phyloP scores from a whole-genome alignment of 129 eudicot species.

The Sambucus nigra region DNA sequence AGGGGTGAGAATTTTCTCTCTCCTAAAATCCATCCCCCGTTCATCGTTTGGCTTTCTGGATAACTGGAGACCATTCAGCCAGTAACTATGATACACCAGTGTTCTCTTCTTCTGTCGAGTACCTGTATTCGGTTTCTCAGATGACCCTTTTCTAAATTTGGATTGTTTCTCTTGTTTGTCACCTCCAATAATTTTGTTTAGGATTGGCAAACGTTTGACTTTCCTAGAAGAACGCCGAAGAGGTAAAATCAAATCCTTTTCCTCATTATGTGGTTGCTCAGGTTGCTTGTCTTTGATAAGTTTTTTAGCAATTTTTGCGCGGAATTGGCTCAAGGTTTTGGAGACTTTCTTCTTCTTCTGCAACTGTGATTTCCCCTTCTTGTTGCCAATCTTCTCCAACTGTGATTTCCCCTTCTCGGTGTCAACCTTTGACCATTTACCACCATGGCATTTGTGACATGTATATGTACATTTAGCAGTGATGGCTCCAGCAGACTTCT shows the following conservation, averaged over 20 bases:
- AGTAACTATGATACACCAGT: constrained; percentile 28
- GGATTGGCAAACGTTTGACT: constrained; percentile 28
- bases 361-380: constrained; percentile 24
- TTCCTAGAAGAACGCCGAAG: constrained; percentile 75
- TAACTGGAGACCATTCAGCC: constrained; percentile 68
- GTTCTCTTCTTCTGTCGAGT: constrained; percentile 51
- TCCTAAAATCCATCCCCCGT: constrained; percentile 34
- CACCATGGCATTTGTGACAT: constrained; percentile 63
- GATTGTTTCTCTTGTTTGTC: constrained; percentile 29
- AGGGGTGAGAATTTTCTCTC: constrained; percentile 30
- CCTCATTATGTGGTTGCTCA: constrained; percentile 18
- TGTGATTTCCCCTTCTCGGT: constrained; percentile 25
- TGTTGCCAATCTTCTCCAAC: constrained; percentile 21
- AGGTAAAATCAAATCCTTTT: constrained; percentile 37
- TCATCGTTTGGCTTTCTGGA: constrained; percentile 65
- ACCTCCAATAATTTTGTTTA: constrained; percentile 12
- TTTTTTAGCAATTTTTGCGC: constrained; percentile 18
- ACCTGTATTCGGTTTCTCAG: constrained; percentile 25
- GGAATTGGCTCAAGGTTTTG: constrained; percentile 12
- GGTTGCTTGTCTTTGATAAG: constrained; percentile 27
- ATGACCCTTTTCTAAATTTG: constrained; percentile 24
- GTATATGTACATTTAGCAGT: constrained; percentile 31
- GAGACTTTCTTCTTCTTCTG: constrained; percentile 26
- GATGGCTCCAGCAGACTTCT: constrained; percentile 46
- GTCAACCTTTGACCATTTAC: constrained; percentile 15